A percentile compares a stretch with the other conserved stretches of the same genome.
These are phyloP conservation scores for Rhododendron williamsianum DNA, from an alignment of 148 eudicot genomes.

Conservation along the genomic window DNA sequence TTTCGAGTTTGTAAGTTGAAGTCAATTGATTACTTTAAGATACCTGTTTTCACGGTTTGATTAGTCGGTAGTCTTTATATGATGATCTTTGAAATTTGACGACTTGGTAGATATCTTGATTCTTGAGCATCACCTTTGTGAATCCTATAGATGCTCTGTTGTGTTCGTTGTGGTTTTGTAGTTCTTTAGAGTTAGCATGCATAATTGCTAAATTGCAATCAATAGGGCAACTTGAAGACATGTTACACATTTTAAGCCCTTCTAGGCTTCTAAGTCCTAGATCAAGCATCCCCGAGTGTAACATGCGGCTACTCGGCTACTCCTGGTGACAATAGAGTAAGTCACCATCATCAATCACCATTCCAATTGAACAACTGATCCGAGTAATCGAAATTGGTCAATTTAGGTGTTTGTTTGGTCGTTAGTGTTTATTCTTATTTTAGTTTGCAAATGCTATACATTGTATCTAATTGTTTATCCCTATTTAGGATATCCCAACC, in stretches of 20 bases:
- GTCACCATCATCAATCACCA: not conserved
- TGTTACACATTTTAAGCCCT: not conserved
- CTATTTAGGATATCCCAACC: not conserved
- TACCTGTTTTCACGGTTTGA: not conserved
- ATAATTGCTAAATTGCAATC: not conserved
- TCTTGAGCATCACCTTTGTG: not conserved
- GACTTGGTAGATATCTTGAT: not conserved
- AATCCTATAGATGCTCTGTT: not conserved
- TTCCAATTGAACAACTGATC: not conserved
- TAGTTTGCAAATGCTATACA: not conserved
- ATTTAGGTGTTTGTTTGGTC: not conserved
- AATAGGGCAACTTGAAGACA: not conserved
- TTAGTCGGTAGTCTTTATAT: not conserved
- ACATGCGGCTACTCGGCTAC: not conserved
- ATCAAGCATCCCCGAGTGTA: not conserved
- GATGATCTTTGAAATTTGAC: conserved; percentile 3
- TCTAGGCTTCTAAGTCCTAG: not conserved
- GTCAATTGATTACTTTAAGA: not conserved
- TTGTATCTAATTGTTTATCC: not conserved
- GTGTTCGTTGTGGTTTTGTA: not conserved
- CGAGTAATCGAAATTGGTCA: not conserved
- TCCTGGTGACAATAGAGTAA: not conserved
- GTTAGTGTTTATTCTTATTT: not conserved
- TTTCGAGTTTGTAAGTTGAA: not conserved
- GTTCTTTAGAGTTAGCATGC: not conserved